Conservation (phyloP, 495 filamentous ascomycete species). For the Trichoderma parareesei region DNA sequence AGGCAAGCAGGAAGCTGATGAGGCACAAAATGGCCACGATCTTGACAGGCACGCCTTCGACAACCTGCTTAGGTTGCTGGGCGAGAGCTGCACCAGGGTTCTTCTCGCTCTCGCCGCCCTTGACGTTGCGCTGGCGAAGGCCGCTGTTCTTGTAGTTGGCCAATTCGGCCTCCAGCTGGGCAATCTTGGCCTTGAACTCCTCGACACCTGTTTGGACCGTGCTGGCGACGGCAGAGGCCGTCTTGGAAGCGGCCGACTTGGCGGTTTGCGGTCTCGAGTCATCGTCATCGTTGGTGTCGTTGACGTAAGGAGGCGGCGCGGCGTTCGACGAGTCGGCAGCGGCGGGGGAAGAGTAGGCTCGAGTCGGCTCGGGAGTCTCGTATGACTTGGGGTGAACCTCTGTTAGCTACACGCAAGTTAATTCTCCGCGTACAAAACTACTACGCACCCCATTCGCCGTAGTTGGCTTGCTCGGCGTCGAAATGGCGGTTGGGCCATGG, state of each 20-base stretch:
- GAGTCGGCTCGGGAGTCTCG: conserved; percentile 10
- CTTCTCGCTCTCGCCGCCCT: conserved; percentile 29
- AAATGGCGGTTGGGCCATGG: conserved; percentile 11
- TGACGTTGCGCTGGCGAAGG: conserved; percentile 61
- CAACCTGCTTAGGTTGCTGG: conserved; percentile 55
- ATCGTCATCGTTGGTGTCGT: conserved; percentile 24
- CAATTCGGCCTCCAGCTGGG: conserved; percentile 69
- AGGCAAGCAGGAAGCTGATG: conserved; percentile 84
- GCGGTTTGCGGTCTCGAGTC: conserved; percentile 17
- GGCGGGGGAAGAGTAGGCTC: conserved; percentile 23
- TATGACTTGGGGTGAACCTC: background rate
- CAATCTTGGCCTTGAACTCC: conserved; percentile 62
- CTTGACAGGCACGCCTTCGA: conserved; percentile 82
- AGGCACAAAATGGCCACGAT: conserved; percentile 77
- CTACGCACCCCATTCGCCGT: conserved; percentile 24
- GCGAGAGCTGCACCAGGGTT: conserved; percentile 40
- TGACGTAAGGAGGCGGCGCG: conserved; percentile 19
- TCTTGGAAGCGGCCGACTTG: conserved; percentile 34
- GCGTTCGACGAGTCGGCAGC: conserved; percentile 17
- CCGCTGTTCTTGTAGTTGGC: conserved; percentile 60
- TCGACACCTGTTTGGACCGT: conserved; percentile 27
- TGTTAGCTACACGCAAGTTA: background rate
- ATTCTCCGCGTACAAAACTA: background rate
- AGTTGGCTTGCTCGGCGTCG: conserved; percentile 22
- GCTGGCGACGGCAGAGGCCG: conserved; percentile 22